Base-by-base conservation (phyloP, 2,329 filamentous ascomycete species). In the Pseudomassariella vexata region DNA sequence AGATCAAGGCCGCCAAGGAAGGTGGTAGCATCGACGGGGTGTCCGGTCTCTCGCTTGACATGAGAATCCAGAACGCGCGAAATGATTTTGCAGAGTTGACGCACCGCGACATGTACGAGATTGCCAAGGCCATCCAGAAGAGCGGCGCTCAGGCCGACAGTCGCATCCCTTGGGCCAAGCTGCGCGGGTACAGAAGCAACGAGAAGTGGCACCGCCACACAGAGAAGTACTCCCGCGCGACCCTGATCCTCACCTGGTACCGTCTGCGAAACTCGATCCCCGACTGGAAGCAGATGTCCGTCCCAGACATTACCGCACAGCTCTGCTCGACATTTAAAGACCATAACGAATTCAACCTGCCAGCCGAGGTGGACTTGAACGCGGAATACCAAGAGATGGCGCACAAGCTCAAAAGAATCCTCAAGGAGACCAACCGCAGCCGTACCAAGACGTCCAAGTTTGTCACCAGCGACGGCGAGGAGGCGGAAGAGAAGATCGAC, bases 161-260 rank as follows among this genome's bases (percentile, higher is more conserved):
- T 20, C 53, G 52, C 11, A 55, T 56, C 24, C 49, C 52, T 2
- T 55, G 52, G 53, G 34, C 41, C 6, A 52, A 46, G 25, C 23
- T 56, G 14, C 23, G 24, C 34, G 44, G 19, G 32, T 29, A 7
- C 35, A 39, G 15, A 22, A 35, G 11, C 15, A 47, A 10, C n/a
- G n/a, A n/a, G n/a, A n/a, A n/a, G n/a, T n/a, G n/a, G n/a, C n/a
- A n/a, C n/a, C n/a, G n/a, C n/a, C 30, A 24, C 9, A 19, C 30
- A 7, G 35, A 36, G 9, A 20, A 24, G 20, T 55, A 47, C 45
- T 34, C 40, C 1, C 44, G 51, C 4, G 40, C 50, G 7, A 40
- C 45, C 8, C 21, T 55, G 0, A 51, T 55, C 37, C 14, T 56
- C 3, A 47, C 44, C n/a, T 56, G 51, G 51, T 43, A 42, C 28